phyloP scores from a whole-genome alignment of 2,329 filamentous ascomycete genomes.

The Colletotrichum scovillei region DNA sequence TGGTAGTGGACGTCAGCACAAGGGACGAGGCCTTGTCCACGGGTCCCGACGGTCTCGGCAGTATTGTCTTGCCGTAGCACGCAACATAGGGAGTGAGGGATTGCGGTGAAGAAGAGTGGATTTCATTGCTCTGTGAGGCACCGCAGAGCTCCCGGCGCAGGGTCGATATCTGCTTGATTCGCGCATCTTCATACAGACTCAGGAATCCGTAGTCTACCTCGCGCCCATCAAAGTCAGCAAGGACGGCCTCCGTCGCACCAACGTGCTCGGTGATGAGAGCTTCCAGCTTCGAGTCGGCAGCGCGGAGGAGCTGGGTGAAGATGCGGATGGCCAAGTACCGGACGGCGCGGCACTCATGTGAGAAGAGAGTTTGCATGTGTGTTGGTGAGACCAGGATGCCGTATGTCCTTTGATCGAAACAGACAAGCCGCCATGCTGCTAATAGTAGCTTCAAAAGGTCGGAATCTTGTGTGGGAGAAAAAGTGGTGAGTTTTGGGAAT shows the following conservation, averaged over 20 bases:
- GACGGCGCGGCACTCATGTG: slow-evolving; percentile 67
- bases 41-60: slow-evolving; percentile 71
- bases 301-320: slow-evolving; percentile 81
- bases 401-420: slow-evolving; percentile 78
- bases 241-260: slow-evolving; percentile 67
- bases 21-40: slow-evolving; percentile 57
- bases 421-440: slow-evolving; percentile 82
- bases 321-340: slow-evolving; percentile 86
- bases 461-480: slow-evolving; percentile 11
- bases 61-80: slow-evolving; percentile 73
- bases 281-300: slow-evolving; percentile 83
- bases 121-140: slow-evolving; percentile 35
- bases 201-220: slow-evolving; percentile 83
- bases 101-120: slow-evolving; percentile 45
- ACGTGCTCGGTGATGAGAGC: slow-evolving; percentile 76
- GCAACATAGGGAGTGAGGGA: slow-evolving; percentile 69
- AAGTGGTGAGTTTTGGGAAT: slow-evolving; percentile 26
- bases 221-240: slow-evolving; percentile 80
- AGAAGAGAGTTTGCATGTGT: slow-evolving; percentile 76
- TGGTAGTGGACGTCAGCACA: slow-evolving; percentile 79
- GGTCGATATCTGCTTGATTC: slow-evolving; percentile 58
- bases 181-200: slow-evolving; percentile 67
- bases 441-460: slow-evolving; percentile 63
- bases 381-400: slow-evolving; percentile 72
- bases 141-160: slow-evolving; percentile 52